Conservation (phyloP, 768 basidiomycete species). For the Boletus sensibilis region DNA sequence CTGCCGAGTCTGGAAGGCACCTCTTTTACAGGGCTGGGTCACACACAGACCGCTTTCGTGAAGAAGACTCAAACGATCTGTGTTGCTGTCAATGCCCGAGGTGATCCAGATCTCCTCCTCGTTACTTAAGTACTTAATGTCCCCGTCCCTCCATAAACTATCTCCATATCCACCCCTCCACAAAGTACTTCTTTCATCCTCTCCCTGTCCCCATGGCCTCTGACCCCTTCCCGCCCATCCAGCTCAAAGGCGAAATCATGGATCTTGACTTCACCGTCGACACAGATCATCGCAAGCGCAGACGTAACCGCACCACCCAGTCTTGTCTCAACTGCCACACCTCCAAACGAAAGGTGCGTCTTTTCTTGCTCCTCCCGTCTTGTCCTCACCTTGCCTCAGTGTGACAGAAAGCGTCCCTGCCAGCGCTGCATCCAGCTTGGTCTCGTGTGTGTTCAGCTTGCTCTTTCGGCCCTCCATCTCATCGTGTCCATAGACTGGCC, state of each 20-base stretch:
- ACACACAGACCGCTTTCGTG: constrained; percentile 35
- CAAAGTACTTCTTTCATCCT: constrained; percentile 40
- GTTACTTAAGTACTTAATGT: constrained; percentile 55
- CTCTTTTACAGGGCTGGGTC: constrained; percentile 33
- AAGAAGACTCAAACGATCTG: constrained; percentile 33
- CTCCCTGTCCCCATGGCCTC: constrained; percentile 46
- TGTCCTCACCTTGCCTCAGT: constrained; percentile 38
- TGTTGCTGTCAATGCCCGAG: constrained; percentile 35
- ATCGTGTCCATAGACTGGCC: constrained; percentile 62
- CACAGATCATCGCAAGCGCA: constrained; percentile 76
- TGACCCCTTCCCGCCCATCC: constrained; percentile 51
- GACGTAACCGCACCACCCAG: constrained; percentile 90
- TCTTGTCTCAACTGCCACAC: constrained; percentile 89
- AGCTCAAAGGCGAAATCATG: constrained; percentile 75
- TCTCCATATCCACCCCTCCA: constrained; percentile 52
- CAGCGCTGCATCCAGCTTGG: constrained; percentile 88
- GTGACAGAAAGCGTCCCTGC: constrained; percentile 90
- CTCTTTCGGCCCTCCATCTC: constrained; percentile 2
- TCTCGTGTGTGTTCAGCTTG: constrained; percentile 48
- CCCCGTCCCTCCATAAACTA: constrained; percentile 42
- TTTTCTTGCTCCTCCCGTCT: not conserved
- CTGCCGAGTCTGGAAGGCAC: constrained; percentile 36
- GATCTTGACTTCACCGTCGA: constrained; percentile 74
- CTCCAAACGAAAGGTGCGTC: constrained; percentile 82
- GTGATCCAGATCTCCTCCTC: constrained; percentile 47